These are phyloP conservation scores for Trichoderma sp. DNA, from an alignment of 2,329 filamentous ascomycete genomes.

Conservation along the genomic window DNA sequence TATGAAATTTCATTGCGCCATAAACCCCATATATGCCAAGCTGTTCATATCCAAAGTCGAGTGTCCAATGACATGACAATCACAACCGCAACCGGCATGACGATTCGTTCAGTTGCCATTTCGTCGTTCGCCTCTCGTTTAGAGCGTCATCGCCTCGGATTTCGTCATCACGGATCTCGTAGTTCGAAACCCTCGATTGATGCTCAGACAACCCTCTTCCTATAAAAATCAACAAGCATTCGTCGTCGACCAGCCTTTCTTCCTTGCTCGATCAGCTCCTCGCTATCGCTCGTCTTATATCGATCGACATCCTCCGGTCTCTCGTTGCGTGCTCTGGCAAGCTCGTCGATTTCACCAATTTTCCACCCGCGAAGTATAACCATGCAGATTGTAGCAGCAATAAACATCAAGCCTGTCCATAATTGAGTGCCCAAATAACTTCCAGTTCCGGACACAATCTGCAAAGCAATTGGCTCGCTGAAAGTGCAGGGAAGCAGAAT, in stretches of 20 bases:
- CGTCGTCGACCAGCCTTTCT: slow-evolving; percentile 31
- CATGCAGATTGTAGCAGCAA: slow-evolving; percentile 43
- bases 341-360: slow-evolving; percentile 35
- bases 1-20: neutral
- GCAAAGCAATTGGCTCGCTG: slow-evolving; percentile 61
- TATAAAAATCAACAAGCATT: slow-evolving; percentile 35
- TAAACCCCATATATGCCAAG: neutral
- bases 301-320: slow-evolving; percentile 30
- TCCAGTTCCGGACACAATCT: slow-evolving; percentile 44
- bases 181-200: neutral
- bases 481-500: slow-evolving; percentile 70
- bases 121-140: neutral
- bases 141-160: no score
- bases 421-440: slow-evolving; percentile 54
- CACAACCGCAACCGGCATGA: neutral
- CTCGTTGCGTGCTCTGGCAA: slow-evolving; percentile 32
- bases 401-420: slow-evolving; percentile 60
- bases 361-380: slow-evolving; percentile 39
- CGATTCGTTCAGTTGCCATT: neutral
- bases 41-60: neutral
- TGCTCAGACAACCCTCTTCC: slow-evolving; percentile 29
- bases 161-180: neutral
- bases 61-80: neutral
- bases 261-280: slow-evolving; percentile 31
- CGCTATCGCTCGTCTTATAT: slow-evolving; percentile 32